Evolutionary conservation across 2,329 filamentous ascomycete genomes (phyloP), one percentile per base, ranked within the genome.

Genomic region (Dothidotthia symphoricarpi): DNA sequence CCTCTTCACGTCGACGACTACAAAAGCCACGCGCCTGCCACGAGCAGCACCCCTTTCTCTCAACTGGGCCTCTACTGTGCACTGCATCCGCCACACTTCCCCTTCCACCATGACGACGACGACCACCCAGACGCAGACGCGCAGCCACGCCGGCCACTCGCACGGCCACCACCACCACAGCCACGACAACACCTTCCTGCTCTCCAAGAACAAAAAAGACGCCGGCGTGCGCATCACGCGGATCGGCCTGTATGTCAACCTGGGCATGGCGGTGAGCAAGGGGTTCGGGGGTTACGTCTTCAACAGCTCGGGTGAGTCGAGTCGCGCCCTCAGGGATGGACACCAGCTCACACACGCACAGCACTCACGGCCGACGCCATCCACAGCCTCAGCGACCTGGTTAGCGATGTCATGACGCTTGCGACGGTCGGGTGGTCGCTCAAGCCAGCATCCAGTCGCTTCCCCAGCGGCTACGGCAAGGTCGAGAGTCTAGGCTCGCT

Each of bases 401-500:
- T 95, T 44, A 96, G 90, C 36, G 93, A 98, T 67, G 78, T 98
- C 55, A 82, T 96, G 66, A 98, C 93, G 1, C 78, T 98, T 14
- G 87, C 88, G 12, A 98, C 93, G 8, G 90, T 98, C 31, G 91
- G 90, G 14, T 95, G 87, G 82, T 95, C 90, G 43, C 71, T 97
- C 43, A 88, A 86, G 57, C 84, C 88, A 5, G 89, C 93, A 0
- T 88, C 86, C 9, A 78, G 85, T 37, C 79, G 79, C 27, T 98
- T 95, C 63, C 93, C 93, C 2, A 81, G 83, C 57, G 93, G 93
- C 2, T 98, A 95, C 63, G 93, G 93, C 63, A 98, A 98, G 73
- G 80, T 98, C n/a, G 93, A 98, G 74, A 95, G 89, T 58, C 71
- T 98, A 61, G 93, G 93, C 14, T 93, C 89, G 15, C 72, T 98